Conservation (phyloP, 306 rosid genomes). For the Canavalia ensiformis region DNA sequence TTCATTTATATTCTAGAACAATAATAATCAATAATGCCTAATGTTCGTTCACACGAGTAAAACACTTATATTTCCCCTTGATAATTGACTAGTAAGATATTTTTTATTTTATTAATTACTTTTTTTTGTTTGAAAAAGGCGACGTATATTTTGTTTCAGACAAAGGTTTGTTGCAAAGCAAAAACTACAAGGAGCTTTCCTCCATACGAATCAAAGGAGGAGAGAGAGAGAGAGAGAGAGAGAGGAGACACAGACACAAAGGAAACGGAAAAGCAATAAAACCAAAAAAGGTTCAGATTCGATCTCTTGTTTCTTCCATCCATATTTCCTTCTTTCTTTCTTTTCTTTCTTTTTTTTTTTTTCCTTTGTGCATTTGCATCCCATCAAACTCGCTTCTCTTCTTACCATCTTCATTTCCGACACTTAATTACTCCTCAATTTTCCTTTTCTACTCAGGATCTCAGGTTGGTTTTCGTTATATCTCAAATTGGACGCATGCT, state of each 20-base stretch:
- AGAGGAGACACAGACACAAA: conserved; percentile 59
- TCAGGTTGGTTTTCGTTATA: conserved; percentile 43
- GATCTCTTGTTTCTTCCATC: conserved; percentile 30
- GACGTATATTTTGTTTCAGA: conserved; percentile 20
- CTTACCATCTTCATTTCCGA: background rate
- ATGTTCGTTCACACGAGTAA: background rate
- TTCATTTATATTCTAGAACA: background rate
- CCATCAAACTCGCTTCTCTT: conserved; percentile 8
- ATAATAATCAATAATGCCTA: background rate
- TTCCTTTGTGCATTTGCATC: conserved; percentile 3
- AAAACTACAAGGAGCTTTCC: conserved; percentile 37
- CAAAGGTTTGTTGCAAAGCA: conserved; percentile 20
- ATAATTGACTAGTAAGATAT: background rate
- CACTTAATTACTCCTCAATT: conserved; percentile 17
- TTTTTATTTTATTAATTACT: background rate
- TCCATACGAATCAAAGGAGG: conserved; percentile 46
- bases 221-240: conserved; percentile 25
- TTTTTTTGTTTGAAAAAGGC: background rate
- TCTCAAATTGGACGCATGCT: background rate
- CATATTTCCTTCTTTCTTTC: background rate
- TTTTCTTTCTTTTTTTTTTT: background rate
- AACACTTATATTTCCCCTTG: background rate
- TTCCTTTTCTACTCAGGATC: conserved; percentile 37
- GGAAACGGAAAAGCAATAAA: background rate
- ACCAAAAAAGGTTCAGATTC: conserved; percentile 49